Conservation (phyloP, 2,329 filamentous ascomycete genomes). For the Sporothrix mexicana region DNA sequence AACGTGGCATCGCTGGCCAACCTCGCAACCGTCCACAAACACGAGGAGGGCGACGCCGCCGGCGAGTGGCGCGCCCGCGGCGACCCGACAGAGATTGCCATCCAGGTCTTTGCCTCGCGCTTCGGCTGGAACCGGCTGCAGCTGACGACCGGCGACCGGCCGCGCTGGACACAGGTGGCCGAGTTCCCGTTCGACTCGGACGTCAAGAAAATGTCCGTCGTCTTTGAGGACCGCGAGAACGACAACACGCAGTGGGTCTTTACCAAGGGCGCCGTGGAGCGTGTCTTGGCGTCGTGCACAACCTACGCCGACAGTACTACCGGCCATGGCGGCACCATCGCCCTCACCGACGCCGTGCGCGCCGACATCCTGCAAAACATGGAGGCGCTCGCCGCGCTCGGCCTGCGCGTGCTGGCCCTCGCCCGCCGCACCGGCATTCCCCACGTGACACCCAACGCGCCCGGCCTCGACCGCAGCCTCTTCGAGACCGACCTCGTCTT, state of each 20-base stretch:
- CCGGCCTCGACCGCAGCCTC: slow-evolving; percentile 50
- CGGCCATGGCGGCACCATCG: slow-evolving; percentile 19
- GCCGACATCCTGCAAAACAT: slow-evolving; percentile 57
- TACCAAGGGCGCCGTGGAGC: slow-evolving; percentile 68
- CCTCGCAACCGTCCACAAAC: slow-evolving; percentile 61
- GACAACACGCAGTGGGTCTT: slow-evolving; percentile 54
- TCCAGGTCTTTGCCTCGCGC: slow-evolving; percentile 75
- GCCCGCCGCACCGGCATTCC: slow-evolving; percentile 58
- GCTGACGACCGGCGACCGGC: slow-evolving; percentile 55
- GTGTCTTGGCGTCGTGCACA: slow-evolving; percentile 62
- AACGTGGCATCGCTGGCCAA: slow-evolving; percentile 69
- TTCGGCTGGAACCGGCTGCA: slow-evolving; percentile 59
- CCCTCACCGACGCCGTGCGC: slow-evolving; percentile 48
- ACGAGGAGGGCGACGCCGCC: slow-evolving; percentile 53
- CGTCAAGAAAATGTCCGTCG: slow-evolving; percentile 80
- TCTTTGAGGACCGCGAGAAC: slow-evolving; percentile 59
- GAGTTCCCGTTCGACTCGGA: slow-evolving; percentile 79
- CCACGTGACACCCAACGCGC: slow-evolving; percentile 47
- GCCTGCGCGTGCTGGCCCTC: slow-evolving; percentile 74
- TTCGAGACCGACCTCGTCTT: slow-evolving; percentile 73
- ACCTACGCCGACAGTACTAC: slow-evolving; percentile 36
- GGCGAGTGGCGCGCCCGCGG: slow-evolving; percentile 68
- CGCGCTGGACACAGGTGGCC: slow-evolving; percentile 66
- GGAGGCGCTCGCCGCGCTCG: slow-evolving; percentile 66
- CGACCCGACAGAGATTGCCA: slow-evolving; percentile 76